Conservation (phyloP, 2,329 filamentous ascomycete species). For the Cucurbitaria berberidis region DNA sequence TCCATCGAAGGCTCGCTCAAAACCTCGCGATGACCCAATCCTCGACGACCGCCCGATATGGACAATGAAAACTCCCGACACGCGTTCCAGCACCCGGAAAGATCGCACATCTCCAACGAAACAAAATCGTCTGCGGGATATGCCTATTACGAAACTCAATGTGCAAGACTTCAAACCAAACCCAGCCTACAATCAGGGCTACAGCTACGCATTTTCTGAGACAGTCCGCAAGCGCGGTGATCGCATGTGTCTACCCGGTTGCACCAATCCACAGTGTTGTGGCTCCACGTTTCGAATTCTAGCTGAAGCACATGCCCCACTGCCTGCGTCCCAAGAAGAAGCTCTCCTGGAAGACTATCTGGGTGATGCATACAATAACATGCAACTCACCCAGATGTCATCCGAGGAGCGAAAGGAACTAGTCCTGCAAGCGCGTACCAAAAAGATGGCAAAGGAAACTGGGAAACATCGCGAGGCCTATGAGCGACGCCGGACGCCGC, state of each 20-base stretch:
- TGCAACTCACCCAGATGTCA: conserved; percentile 56
- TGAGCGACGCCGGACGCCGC: conserved; percentile 73
- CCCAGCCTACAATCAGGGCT: conserved; percentile 71
- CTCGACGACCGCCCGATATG: conserved; percentile 30
- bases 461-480: conserved; percentile 81
- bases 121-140: conserved; percentile 54
- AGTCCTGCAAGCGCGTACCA: conserved; percentile 77
- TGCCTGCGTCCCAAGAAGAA: conserved; percentile 46
- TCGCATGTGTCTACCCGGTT: conserved; percentile 74
- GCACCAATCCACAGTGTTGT: conserved; percentile 77
- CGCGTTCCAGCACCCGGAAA: conserved; percentile 16
- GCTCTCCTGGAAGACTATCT: conserved; percentile 62
- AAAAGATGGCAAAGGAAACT: conserved; percentile 73
- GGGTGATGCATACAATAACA: conserved; percentile 50
- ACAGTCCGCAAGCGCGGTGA: conserved; percentile 74
- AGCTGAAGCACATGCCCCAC: conserved; percentile 53
- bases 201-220: conserved; percentile 74
- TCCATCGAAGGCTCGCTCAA: conserved; percentile 5
- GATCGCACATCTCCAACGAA: conserved; percentile 5
- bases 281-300: conserved; percentile 73
- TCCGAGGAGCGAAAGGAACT: conserved; percentile 67
- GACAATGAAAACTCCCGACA: conserved; percentile 24
- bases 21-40: conserved; percentile 10
- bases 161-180: conserved; percentile 85
- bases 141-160: conserved; percentile 63